Evolutionary conservation across 345 rosid genomes (phyloP), one percentile per base, ranked within the genome.

Genomic region (Geranium rotundifolium): DNA sequence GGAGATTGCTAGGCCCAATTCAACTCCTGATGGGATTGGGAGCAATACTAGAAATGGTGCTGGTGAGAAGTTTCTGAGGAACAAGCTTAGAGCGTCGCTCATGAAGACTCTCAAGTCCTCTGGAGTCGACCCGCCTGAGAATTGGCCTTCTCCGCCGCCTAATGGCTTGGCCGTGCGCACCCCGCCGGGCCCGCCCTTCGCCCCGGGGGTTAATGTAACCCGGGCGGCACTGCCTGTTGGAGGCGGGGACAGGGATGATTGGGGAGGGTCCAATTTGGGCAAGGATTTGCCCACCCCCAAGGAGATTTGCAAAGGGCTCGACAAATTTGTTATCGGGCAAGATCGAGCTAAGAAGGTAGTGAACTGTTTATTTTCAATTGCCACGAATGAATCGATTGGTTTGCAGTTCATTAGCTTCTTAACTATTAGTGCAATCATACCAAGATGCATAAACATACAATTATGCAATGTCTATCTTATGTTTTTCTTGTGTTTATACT

Each of bases 191-290:
- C 96, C 85, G 0, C 90, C 91, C 0, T 85, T 82, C 78, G 76
- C 84, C 0, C 92, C 90, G 0, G 83, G 85, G 5, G 79, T 76
- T 14, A 87, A 85, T 67, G 77, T 78, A 57, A 71, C 79, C 67
- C 39, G 89, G 58, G 85, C 85, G 0, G 63, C 76, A 0, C 76
- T 69, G 16, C 72, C 78, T 1, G 77, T 71, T 31, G 72, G 74
- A 17, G 74, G 59, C 0, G 72, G 65, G 50, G 74, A 66, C 60
- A 76, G 64, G 20, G 60, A 67, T 37, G 80, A 85, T 56, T 85
- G 96, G 95, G 96, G 98, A 2, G 98, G 98, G 61, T 81, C 91
- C 57, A 84, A 80, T 73, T 63, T 92, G 58, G 98, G 96, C 17
- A 84, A 82, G 83, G 88, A 89, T 75, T 81, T 92, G 54, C 98